Evolutionary conservation across 164 flowering plant species (phyloP), one percentile per base, ranked within the genome.

Genomic region (Magnolia officinalis): DNA sequence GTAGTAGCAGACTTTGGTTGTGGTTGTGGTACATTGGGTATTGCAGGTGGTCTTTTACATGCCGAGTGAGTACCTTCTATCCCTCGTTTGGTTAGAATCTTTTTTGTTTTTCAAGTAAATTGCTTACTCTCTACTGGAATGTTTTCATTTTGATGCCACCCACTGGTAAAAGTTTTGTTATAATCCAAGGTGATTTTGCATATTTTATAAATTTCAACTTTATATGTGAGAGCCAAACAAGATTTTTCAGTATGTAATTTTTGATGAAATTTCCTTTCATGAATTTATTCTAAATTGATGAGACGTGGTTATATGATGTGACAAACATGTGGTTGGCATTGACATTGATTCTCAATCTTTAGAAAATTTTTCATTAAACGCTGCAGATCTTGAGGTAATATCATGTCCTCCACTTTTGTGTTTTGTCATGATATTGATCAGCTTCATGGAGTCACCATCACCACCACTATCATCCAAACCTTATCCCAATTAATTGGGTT

Each of bases 1-100:
- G 90, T 92, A 19, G 99, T 96, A 23, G 99, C 98, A 37, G 99
- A 94, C 83, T 90, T 94, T 78, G 99, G 99, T 11, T 96, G 98
- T 80, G 99, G 99, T 65, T 96, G 99, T 83, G 99, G 99, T 75
- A 94, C 98, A 21, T 83, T 96, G 70, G 94, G 95, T 63, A 73
- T 91, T 72, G 99, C 97, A 23, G 94, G 93, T 84, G 87, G 93
- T 77, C 88, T 96, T 23, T 83, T 96, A 86, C 97, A 79, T 79
- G 98, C 98, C 31, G 91, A 89, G 98, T 94, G 76, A 87, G 97
- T 90, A 1, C 8, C 72, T 23, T 68, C 10, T 26, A 19, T 49
- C 51, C 14, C 55, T 58, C 50, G 2, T 72, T 49, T 65, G 20
- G 67, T 55, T 9, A 64, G 18, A 52, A 23, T 31, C 50, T 71